Evolutionary conservation across 345 rosid species (phyloP), one percentile per base, ranked within the genome.

Genomic region (Eucalyptus regnans): DNA sequence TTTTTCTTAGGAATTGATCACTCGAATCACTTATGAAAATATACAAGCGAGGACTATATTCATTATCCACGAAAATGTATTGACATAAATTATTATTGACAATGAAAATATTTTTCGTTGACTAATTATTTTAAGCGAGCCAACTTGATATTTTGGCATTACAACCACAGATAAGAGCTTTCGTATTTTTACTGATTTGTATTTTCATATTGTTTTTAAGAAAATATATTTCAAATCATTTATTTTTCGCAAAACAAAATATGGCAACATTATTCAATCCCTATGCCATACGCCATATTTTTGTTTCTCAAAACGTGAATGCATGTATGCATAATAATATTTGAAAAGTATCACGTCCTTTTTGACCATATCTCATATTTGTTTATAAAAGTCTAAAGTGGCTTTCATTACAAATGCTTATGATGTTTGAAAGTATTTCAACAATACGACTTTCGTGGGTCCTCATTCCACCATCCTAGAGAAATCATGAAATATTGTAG

Each of bases 61-160:
- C 3, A 17, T 68, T 1, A 0, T 33, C 2, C 8, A 71, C 1
- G 2, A 37, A 33, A 64, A 64, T n/a, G 16, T 15, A 13, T 0
- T 7, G 0, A 64, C 9, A 7, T n/a, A 7, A 64, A 64, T n/a
- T n/a, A 4, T 15, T 14, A 8, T n/a, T 11, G 0, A 64, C 0
- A n/a, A n/a, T 64, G 0, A 64, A n/a, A n/a, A n/a, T n/a, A 64
- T n/a, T 6, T 29, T n/a, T 7, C 0, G 5, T n/a, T 4, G 5
- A 4, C 6, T 64, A n/a, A 64, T n/a, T 64, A 64, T n/a, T 64
- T 64, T 16, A 64, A n/a, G 23, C 2, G 2, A 52, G 23, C 56
- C 9, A 0, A 3, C 22, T 51, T 51, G 56, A 51, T 51, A 51
- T 7, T 51, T 51, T 51, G 56, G 22, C 22, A 51, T 51, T 51